phyloP scores from a whole-genome alignment of 73 alveolate species.

The Blepharisma stoltei region DNA sequence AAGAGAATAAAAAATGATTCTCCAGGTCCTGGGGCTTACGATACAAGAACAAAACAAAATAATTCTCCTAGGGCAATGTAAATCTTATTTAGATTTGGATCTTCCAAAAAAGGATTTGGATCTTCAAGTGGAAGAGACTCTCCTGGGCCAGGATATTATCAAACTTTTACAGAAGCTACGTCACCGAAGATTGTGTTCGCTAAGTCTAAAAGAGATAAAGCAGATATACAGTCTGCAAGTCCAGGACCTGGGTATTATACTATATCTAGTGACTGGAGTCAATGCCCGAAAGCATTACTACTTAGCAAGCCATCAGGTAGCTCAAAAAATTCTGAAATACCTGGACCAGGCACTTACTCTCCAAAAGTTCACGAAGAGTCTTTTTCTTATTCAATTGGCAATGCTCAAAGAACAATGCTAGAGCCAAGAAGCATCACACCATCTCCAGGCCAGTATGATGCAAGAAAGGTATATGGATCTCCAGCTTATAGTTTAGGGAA shows the following conservation, averaged over 20 bases:
- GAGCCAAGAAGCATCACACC: neutral
- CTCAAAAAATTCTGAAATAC: neutral
- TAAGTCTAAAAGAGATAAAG: neutral
- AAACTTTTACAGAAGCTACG: neutral
- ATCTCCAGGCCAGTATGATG: neutral
- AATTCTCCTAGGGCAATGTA: constrained; percentile 20
- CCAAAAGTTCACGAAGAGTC: neutral
- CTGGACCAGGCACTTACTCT: constrained; percentile 29
- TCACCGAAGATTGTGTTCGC: neutral
- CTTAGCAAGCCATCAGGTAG: no score
- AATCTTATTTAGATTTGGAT: neutral
- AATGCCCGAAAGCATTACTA: no score
- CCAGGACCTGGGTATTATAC: constrained; percentile 28
- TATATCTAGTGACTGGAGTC: neutral
- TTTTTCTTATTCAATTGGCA: neutral
- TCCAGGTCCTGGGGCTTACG: no score
- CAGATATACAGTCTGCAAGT: neutral
- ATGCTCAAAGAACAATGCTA: neutral
- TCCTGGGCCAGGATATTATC: constrained; percentile 20
- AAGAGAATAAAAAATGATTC: no score
- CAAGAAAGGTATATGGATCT: neutral
- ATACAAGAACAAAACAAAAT: no score
- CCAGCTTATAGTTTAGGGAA: neutral
- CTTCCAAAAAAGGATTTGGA: neutral
- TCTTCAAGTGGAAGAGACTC: neutral